Conservation (phyloP, 495 filamentous ascomycete species). For the Penicillium malachiteum region DNA sequence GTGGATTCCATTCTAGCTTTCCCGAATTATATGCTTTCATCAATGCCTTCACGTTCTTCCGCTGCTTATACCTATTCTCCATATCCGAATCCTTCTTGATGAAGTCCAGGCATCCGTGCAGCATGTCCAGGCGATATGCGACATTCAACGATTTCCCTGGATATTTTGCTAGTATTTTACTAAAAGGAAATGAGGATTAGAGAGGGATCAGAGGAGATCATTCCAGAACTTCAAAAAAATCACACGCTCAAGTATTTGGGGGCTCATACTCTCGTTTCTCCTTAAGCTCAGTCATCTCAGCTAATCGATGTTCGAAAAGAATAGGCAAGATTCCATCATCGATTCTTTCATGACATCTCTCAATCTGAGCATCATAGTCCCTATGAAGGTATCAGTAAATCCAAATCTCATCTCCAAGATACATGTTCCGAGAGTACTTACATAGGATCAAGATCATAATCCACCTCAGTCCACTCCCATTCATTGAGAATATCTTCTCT, state of each 20-base stretch:
- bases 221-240: not conserved
- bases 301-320: not conserved
- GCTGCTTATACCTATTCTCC: not conserved
- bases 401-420: not conserved
- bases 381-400: not conserved
- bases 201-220: not conserved
- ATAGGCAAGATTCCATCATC: conserved; percentile 1
- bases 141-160: not conserved
- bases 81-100: not conserved
- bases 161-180: not conserved
- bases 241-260: not conserved
- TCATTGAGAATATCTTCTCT: not conserved
- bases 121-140: not conserved
- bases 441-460: not conserved
- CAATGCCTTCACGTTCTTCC: not conserved
- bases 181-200: not conserved
- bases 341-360: conserved; percentile 3
- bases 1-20: not conserved
- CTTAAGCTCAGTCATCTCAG: not conserved
- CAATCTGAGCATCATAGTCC: conserved; percentile 1
- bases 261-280: not conserved
- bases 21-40: not conserved
- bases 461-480: not conserved
- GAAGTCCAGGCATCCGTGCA: not conserved
- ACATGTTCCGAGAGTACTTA: not conserved